These are phyloP conservation scores for Apocynum venetum DNA, from an alignment of 257 asterid genomes.

Conservation along the genomic window DNA sequence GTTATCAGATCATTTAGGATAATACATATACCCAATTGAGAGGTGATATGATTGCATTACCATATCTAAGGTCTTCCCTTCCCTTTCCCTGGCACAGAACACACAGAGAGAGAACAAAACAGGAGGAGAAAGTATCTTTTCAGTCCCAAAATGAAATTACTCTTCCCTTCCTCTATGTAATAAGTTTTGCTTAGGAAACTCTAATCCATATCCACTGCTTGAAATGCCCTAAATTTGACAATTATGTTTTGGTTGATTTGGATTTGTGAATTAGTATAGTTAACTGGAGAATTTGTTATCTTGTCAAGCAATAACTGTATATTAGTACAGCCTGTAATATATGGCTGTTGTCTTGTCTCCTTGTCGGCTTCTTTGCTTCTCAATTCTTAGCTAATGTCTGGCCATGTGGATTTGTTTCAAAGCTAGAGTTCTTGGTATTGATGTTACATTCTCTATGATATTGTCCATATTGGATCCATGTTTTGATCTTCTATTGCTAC, in stretches of 20 bases:
- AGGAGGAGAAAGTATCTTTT: background rate
- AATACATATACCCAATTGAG: background rate
- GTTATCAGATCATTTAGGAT: background rate
- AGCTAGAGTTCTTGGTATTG: background rate
- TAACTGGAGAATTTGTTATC: background rate
- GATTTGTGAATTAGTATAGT: background rate
- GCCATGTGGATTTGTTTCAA: background rate
- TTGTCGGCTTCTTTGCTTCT: background rate
- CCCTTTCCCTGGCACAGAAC: background rate
- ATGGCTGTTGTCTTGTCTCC: background rate
- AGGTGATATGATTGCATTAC: background rate
- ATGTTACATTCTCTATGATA: background rate
- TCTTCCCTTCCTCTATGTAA: background rate
- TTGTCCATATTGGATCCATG: background rate
- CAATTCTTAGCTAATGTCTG: background rate
- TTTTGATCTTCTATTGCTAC: slow-evolving; percentile 15
- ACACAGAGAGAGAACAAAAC: background rate
- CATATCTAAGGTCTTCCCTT: background rate
- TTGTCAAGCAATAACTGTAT: background rate
- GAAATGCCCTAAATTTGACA: background rate
- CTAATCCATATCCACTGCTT: background rate
- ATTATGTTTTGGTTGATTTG: background rate
- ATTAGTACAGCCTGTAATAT: background rate
- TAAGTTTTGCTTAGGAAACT: background rate
- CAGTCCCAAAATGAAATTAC: background rate